Evolutionary conservation across 2,329 filamentous ascomycete species (phyloP).

Genomic region (Microsporum audouinii): DNA sequence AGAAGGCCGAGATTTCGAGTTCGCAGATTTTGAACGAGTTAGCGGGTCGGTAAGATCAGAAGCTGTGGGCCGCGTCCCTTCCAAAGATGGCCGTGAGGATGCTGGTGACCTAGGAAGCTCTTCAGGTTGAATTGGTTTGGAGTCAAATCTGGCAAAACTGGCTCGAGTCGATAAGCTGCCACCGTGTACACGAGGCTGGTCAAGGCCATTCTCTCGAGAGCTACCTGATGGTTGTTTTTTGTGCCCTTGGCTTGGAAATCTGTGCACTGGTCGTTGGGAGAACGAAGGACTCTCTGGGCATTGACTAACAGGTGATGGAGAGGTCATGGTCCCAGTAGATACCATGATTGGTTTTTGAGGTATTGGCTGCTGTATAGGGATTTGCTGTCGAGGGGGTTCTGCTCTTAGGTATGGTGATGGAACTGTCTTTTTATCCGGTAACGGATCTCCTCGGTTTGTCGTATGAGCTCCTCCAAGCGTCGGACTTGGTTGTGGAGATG

Average conservation of each 20-base stretch:
- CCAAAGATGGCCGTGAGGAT: slow-evolving; percentile 57
- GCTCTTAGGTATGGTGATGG: slow-evolving; percentile 18
- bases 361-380: slow-evolving; percentile 30
- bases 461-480: slow-evolving; percentile 20
- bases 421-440: slow-evolving; percentile 18
- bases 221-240: slow-evolving; percentile 40
- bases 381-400: slow-evolving; percentile 20
- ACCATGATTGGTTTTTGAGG: slow-evolving; percentile 46
- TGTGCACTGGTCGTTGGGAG: slow-evolving; percentile 39
- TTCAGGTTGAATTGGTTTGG: slow-evolving; percentile 42
- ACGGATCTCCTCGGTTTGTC: slow-evolving; percentile 11
- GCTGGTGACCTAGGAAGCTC: slow-evolving; percentile 43
- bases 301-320: slow-evolving; percentile 36
- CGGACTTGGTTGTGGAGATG: slow-evolving; percentile 22
- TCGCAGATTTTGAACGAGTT: slow-evolving; percentile 51
- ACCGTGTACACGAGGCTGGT: slow-evolving; percentile 6
- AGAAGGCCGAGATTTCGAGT: slow-evolving; percentile 57
- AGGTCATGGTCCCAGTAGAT: slow-evolving; percentile 73
- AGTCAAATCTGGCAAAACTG: slow-evolving; percentile 8
- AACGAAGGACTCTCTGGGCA: slow-evolving; percentile 20
- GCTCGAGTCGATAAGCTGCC: slow-evolving; percentile 6
- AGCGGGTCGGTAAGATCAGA: slow-evolving; percentile 50
- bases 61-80: slow-evolving; percentile 54
- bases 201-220: slow-evolving; percentile 27
- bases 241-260: slow-evolving; percentile 39